These are phyloP conservation scores for Syncephalastrum contaminatum DNA, from an alignment of 371 early-diverging fungal species.

Conservation along the genomic window DNA sequence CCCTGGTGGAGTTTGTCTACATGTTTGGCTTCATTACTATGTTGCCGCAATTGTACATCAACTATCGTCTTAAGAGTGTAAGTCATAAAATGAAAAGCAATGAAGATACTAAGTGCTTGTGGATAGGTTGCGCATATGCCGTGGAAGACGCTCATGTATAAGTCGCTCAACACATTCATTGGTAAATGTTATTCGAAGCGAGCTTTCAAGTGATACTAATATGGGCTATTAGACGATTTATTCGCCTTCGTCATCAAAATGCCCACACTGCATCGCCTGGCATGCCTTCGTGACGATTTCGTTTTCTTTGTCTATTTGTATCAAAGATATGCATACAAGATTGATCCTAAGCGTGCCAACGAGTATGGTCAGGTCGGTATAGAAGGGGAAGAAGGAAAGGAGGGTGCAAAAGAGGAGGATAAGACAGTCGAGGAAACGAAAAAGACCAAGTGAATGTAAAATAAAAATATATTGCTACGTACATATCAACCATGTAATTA, in stretches of 20 bases:
- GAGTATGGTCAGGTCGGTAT: slow-evolving; percentile 89
- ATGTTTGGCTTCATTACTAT: slow-evolving; percentile 90
- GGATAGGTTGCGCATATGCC: slow-evolving; percentile 87
- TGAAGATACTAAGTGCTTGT: not conserved
- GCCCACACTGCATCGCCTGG: slow-evolving; percentile 92
- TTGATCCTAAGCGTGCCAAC: slow-evolving; percentile 84
- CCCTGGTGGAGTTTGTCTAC: slow-evolving; percentile 85
- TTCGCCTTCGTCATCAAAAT: slow-evolving; percentile 96
- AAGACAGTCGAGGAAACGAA: slow-evolving; percentile 24
- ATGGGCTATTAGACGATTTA: slow-evolving; percentile 68
- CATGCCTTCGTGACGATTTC: slow-evolving; percentile 88
- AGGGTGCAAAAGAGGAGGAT: slow-evolving; percentile 8
- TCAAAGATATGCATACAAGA: slow-evolving; percentile 86
- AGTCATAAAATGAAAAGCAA: slow-evolving; percentile 10
- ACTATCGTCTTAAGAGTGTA: slow-evolving; percentile 87
- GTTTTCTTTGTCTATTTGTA: slow-evolving; percentile 88
- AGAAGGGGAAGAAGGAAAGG: slow-evolving; percentile 10
- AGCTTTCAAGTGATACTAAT: not conserved
- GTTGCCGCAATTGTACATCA: slow-evolving; percentile 94
- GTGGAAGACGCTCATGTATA: slow-evolving; percentile 93
- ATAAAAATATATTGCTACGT: too few relatives aligned
- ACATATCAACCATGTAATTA: too few relatives aligned
- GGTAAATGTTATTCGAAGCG: slow-evolving; percentile 64
- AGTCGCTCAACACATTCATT: slow-evolving; percentile 91
- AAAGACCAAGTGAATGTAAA: slow-evolving; percentile 26